These are phyloP conservation scores for Fusarium udum DNA, from an alignment of 2,329 filamentous ascomycete species.

Conservation along the genomic window DNA sequence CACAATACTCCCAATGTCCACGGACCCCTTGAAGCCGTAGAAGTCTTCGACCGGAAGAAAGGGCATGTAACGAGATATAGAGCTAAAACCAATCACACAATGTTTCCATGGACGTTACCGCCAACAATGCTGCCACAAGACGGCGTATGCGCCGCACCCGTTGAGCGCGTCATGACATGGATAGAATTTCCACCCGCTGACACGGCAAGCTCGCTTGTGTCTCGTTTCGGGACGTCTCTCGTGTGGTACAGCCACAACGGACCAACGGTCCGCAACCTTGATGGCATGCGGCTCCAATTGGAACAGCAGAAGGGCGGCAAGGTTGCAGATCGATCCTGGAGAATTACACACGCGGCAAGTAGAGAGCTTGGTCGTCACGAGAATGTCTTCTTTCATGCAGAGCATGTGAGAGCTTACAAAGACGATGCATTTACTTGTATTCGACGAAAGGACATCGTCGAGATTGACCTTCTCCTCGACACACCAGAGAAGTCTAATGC, in stretches of 20 bases:
- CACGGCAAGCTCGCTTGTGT: conserved; percentile 46
- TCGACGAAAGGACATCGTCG: conserved; percentile 76
- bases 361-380: conserved; percentile 87
- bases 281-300: conserved; percentile 71
- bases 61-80: conserved; percentile 51
- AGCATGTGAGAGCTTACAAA: conserved; percentile 77
- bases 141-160: conserved; percentile 79
- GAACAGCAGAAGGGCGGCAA: conserved; percentile 66
- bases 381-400: conserved; percentile 80
- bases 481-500: conserved; percentile 40
- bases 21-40: conserved; percentile 50
- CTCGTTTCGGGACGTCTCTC: conserved; percentile 48
- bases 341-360: conserved; percentile 83
- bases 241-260: conserved; percentile 49
- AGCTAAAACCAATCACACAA: conserved; percentile 79
- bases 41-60: conserved; percentile 57
- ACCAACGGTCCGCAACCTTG: conserved; percentile 61
- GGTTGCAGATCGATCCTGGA: conserved; percentile 62
- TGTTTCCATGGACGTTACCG: conserved; percentile 94
- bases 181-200: conserved; percentile 69
- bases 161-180: conserved; percentile 73
- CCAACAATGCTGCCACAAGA: conserved; percentile 76
- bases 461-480: conserved; percentile 70
- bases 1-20: conserved; percentile 78
- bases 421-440: conserved; percentile 87